Evolutionary conservation across 1,284 basidiomycete species (phyloP).

Genomic region (Trichosporon inkin): DNA sequence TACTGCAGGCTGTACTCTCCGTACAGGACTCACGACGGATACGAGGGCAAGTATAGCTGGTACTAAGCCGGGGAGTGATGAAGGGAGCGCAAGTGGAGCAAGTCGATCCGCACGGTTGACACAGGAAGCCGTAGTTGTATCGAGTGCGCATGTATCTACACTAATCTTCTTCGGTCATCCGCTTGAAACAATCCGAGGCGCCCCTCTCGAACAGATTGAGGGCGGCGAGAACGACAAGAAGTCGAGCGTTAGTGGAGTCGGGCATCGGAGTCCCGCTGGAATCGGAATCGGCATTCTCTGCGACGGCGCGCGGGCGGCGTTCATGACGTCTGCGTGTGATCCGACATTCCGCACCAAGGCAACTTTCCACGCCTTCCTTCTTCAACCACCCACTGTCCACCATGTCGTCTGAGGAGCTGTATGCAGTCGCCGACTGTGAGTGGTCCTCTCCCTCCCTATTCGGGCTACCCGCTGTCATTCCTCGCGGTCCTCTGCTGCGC

Average conservation of each 20-base stretch:
- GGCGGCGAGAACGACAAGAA: too few species aligned
- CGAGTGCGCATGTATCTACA: too few species aligned
- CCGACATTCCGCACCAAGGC: not conserved
- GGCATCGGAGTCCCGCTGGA: not conserved
- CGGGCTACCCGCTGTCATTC: not conserved
- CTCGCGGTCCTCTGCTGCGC: not conserved
- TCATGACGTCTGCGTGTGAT: not conserved
- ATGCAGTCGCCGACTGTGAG: constrained; percentile 31
- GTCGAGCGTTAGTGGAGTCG: not conserved
- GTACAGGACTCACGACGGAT: not conserved
- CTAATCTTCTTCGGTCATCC: too few species aligned
- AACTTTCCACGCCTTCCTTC: not conserved
- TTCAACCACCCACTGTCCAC: not conserved
- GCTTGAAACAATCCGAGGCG: too few species aligned
- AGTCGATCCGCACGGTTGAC: too few species aligned
- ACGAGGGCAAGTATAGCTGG: not conserved
- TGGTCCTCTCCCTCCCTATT: not conserved
- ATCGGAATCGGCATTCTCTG: not conserved
- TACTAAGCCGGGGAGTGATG: too few species aligned
- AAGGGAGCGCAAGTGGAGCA: too few species aligned
- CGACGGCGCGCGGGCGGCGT: not conserved
- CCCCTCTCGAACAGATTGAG: too few species aligned
- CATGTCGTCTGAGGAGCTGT: constrained; percentile 14
- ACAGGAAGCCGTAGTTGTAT: too few species aligned
- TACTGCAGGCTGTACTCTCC: constrained; percentile 1